phyloP scores from a whole-genome alignment of 345 rosid species.

The Diplotaxis tenuifolia region DNA sequence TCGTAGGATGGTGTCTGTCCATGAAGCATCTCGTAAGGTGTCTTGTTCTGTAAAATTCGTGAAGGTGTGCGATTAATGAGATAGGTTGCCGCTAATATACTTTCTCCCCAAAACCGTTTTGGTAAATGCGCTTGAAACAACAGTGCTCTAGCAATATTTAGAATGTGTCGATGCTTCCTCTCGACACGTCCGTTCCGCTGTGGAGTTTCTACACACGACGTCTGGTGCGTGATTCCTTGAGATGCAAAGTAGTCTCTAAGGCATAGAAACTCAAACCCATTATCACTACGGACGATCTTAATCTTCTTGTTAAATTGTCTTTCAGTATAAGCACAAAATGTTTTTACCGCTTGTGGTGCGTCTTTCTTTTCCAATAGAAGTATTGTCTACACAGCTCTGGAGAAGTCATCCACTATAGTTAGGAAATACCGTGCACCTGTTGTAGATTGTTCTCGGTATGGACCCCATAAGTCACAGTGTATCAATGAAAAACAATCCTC shows the following conservation, averaged over 20 bases:
- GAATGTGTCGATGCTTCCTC: not conserved
- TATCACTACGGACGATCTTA: not conserved
- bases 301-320: not conserved
- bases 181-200: not conserved
- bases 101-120: not conserved
- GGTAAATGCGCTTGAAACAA: not conserved
- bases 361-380: not conserved
- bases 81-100: not conserved
- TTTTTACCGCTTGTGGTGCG: not conserved
- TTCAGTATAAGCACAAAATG: not conserved
- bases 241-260: not conserved
- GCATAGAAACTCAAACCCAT: not conserved
- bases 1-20: not conserved
- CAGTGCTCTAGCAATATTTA: not conserved
- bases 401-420: not conserved
- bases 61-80: not conserved
- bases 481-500: not conserved
- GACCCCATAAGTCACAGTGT: not conserved
- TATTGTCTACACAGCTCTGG: not conserved
- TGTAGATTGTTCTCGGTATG: not conserved
- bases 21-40: not conserved
- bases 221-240: not conserved
- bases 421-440: not conserved
- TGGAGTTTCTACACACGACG: not conserved
- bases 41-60: accelerated